Evolutionary conservation across 176 grass and related monocot genomes (phyloP).

Genomic region (Phragmites australis): DNA sequence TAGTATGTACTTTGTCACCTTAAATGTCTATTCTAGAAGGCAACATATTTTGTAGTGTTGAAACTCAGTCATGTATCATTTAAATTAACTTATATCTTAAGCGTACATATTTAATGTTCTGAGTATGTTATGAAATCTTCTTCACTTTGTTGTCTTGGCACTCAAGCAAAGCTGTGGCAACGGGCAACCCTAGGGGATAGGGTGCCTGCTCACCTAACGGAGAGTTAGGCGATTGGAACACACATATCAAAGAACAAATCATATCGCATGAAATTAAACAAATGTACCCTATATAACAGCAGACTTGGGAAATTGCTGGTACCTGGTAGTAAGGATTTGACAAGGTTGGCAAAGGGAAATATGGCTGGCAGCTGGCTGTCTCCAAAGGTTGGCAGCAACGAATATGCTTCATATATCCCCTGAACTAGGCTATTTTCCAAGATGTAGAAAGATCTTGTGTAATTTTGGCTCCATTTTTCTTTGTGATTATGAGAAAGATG

Average conservation of each 20-base stretch:
- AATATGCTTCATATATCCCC: neutral
- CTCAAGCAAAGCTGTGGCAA: no score
- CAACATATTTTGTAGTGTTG: neutral
- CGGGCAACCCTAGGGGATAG: no score
- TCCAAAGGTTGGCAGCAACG: neutral
- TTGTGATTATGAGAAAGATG: neutral
- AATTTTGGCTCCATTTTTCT: neutral
- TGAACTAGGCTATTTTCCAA: neutral
- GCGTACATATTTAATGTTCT: neutral
- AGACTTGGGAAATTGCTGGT: neutral
- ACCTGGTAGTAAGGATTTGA: neutral
- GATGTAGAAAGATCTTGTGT: neutral
- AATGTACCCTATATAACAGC: neutral
- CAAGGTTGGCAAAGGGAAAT: neutral
- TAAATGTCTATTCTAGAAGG: conserved; percentile 2
- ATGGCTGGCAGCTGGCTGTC: neutral
- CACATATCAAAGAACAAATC: neutral
- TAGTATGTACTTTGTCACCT: neutral
- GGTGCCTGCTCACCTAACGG: neutral
- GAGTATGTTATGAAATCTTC: neutral
- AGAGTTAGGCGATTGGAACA: neutral
- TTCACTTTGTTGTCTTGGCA: neutral
- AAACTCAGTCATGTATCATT: neutral
- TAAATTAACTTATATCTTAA: neutral
- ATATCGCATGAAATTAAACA: neutral